Percentiles rank a stretch among this genome's conserved stretches.
These are phyloP conservation scores for Sechiopsis laciniata DNA, from an alignment of 306 rosid species.

Conservation along the genomic window DNA sequence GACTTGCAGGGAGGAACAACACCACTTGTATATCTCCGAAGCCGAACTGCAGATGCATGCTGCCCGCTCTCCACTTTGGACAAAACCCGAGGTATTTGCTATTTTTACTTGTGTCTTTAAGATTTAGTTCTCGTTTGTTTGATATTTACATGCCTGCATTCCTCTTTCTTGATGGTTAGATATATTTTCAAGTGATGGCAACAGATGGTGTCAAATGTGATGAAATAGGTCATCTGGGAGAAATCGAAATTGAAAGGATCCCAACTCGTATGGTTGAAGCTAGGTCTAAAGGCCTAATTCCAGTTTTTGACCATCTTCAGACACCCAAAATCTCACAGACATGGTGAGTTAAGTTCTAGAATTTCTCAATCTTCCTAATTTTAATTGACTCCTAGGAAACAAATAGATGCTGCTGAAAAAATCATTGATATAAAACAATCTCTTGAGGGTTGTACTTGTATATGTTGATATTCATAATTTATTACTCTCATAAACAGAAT, in stretches of 20 bases:
- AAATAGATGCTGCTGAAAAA: background rate
- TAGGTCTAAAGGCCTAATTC: constrained; percentile 70
- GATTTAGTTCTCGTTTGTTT: background rate
- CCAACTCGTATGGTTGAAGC: constrained; percentile 62
- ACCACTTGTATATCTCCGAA: constrained; percentile 82
- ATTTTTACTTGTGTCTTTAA: constrained; percentile 1
- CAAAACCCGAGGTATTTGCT: constrained; percentile 56
- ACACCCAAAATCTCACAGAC: constrained; percentile 42
- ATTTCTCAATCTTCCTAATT: too few relatives aligned
- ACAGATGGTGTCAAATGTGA: constrained; percentile 42
- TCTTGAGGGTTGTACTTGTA: background rate
- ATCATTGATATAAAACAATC: background rate
- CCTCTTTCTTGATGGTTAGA: constrained; percentile 41
- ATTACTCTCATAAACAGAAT: background rate
- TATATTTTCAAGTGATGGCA: constrained; percentile 64
- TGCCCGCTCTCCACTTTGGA: constrained; percentile 60
- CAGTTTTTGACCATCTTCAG: constrained; percentile 60
- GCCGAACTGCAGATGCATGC: constrained; percentile 90
- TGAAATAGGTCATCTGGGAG: constrained; percentile 50
- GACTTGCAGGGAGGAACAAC: constrained; percentile 47
- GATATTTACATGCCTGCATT: constrained; percentile 19
- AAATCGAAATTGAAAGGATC: constrained; percentile 71
- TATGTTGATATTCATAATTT: background rate
- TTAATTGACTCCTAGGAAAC: too few relatives aligned
- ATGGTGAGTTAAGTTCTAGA: constrained; percentile 38